Conservation (phyloP, 306 rosid genomes). For the Dalbergia cultrata region DNA sequence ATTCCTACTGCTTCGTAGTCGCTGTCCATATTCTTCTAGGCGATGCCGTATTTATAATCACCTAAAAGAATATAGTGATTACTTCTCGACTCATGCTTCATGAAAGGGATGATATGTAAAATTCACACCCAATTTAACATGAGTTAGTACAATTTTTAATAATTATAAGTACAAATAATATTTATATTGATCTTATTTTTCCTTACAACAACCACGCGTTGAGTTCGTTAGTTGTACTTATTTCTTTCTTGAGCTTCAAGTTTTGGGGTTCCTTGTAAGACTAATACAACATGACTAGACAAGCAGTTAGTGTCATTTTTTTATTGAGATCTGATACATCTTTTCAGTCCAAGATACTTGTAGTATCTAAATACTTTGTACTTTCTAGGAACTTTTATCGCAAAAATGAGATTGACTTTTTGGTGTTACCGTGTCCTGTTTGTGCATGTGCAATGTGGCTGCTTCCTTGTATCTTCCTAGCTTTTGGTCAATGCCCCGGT, state of each 20-base stretch:
- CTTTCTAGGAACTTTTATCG: neutral
- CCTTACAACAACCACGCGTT: constrained; percentile 51
- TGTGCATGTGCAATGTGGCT: constrained; percentile 29
- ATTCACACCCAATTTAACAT: no score
- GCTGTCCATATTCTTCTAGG: no score
- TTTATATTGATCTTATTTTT: neutral
- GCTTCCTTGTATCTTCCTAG: constrained; percentile 54
- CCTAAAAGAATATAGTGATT: no score
- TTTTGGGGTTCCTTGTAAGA: constrained; percentile 24
- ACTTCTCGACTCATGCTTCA: no score
- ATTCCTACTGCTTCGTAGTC: neutral
- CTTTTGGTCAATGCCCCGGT: neutral
- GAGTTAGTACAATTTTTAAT: no score
- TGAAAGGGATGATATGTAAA: no score
- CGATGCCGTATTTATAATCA: no score
- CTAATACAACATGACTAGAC: neutral
- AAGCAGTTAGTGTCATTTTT: neutral
- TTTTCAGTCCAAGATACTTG: neutral
- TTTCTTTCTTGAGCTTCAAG: constrained; percentile 30
- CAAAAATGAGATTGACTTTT: constrained; percentile 51
- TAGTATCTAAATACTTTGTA: neutral
- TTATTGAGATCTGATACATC: neutral
- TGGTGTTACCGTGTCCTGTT: constrained; percentile 34
- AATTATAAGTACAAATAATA: no score
- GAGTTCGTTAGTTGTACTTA: neutral